Conservation (phyloP, 2,329 filamentous ascomycete genomes). For the Ceratocystis colombiana region DNA sequence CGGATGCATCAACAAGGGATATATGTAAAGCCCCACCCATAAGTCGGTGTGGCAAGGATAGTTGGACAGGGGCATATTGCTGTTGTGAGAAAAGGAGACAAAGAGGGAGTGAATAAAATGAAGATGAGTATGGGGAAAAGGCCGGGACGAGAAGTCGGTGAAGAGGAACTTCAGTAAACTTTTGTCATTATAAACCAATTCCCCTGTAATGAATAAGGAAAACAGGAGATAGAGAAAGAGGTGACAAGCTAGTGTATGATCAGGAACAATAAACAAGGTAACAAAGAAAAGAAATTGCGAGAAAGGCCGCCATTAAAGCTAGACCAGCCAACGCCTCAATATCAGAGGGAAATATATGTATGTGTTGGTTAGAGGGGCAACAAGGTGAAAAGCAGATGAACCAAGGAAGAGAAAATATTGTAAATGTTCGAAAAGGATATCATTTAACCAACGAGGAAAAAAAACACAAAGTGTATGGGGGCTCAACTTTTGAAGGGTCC, state of each 20-base stretch:
- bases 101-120: background rate
- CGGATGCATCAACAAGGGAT: slow-evolving; percentile 5
- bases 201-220: slow-evolving; percentile 16
- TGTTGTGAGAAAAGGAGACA: slow-evolving; percentile 25
- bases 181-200: background rate
- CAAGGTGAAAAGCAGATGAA: background rate
- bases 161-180: background rate
- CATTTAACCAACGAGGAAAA: slow-evolving; percentile 26
- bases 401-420: slow-evolving; percentile 16
- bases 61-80: slow-evolving; percentile 24
- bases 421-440: slow-evolving; percentile 23
- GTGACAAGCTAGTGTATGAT: slow-evolving; percentile 10
- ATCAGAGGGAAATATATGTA: slow-evolving; percentile 8
- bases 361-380: background rate
- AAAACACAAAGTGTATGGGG: slow-evolving; percentile 25
- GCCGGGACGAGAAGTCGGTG: slow-evolving; percentile 1
- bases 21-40: background rate
- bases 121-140: slow-evolving; percentile 19
- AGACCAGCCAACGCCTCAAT: background rate
- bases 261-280: background rate
- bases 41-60: no score
- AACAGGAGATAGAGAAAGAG: slow-evolving; percentile 23
- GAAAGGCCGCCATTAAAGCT: slow-evolving; percentile 14
- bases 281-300: slow-evolving; percentile 17
- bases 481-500: slow-evolving; percentile 22